phyloP scores from a whole-genome alignment of 208 protist species.

The Leishmania lainsoni region DNA sequence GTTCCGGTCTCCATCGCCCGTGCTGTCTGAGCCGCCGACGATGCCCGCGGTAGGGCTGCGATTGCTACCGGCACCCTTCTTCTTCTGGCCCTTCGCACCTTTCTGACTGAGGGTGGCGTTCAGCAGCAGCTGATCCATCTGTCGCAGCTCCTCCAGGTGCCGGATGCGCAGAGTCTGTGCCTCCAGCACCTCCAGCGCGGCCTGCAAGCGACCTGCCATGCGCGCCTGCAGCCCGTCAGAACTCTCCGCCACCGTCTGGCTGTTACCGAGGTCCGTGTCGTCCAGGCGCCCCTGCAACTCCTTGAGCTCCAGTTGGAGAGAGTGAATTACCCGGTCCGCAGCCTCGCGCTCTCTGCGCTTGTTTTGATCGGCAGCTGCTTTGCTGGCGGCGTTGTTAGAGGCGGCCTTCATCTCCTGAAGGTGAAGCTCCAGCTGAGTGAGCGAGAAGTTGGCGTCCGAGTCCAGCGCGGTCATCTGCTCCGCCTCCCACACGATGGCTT shows the following conservation, averaged over 20 bases:
- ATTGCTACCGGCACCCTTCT: background rate
- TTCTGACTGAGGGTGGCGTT: constrained; percentile 7
- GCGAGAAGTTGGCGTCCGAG: constrained; percentile 31
- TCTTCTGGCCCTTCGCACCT: background rate
- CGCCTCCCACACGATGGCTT: constrained; percentile 21
- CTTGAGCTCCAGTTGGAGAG: constrained; percentile 42
- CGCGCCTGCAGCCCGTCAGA: constrained; percentile 12
- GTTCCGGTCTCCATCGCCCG: background rate
- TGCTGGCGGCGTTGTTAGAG: background rate
- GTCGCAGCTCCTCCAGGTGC: constrained; percentile 59
- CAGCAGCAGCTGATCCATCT: constrained; percentile 40
- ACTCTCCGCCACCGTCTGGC: background rate
- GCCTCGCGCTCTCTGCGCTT: constrained; percentile 42
- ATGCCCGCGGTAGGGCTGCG: background rate
- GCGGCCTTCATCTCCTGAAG: background rate
- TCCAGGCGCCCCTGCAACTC: constrained; percentile 10
- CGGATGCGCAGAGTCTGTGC: constrained; percentile 49
- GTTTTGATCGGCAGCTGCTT: background rate
- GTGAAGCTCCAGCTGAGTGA: constrained; percentile 5
- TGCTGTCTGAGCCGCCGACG: background rate
- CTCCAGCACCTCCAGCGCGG: constrained; percentile 48
- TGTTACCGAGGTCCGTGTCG: background rate
- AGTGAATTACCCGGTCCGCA: constrained; percentile 38
- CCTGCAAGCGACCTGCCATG: constrained; percentile 31
- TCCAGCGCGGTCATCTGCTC: constrained; percentile 36